Evolutionary conservation across 805 yeast genomes (phyloP).

Genomic region (Ogataea nitratoaversa): DNA sequence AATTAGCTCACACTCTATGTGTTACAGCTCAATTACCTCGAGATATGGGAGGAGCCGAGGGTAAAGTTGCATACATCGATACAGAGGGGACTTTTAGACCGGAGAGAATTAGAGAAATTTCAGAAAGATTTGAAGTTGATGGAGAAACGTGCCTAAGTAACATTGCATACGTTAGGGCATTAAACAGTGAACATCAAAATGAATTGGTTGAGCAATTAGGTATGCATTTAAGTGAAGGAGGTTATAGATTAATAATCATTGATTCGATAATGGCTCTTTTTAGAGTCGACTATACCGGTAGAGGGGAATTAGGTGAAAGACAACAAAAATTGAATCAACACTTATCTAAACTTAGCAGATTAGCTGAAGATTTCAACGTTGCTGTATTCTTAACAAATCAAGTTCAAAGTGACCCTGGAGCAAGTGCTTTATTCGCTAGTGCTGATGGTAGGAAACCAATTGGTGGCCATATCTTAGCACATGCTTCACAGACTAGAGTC

Average conservation of each 20-base stretch:
- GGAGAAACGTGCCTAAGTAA: conserved; percentile 67
- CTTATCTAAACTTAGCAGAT: conserved; percentile 46
- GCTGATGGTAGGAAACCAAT: conserved; percentile 84
- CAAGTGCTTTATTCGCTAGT: conserved; percentile 70
- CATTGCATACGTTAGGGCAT: conserved; percentile 71
- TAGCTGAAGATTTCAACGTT: conserved; percentile 74
- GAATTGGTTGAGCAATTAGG: conserved; percentile 68
- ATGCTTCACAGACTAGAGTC: conserved; percentile 75
- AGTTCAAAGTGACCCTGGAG: conserved; percentile 83
- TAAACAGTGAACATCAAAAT: conserved; percentile 75
- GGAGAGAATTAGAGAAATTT: conserved; percentile 59
- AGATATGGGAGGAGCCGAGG: conserved; percentile 75
- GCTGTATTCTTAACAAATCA: conserved; percentile 76
- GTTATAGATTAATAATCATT: conserved; percentile 54
- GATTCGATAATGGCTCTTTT: conserved; percentile 80
- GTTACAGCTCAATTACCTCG: conserved; percentile 72
- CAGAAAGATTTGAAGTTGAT: conserved; percentile 64
- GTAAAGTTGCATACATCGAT: conserved; percentile 74
- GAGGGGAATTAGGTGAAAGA: conserved; percentile 74
- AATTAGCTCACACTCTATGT: conserved; percentile 72
- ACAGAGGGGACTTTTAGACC: conserved; percentile 84
- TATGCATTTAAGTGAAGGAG: conserved; percentile 60
- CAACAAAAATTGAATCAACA: conserved; percentile 65
- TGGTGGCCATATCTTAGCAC: conserved; percentile 81
- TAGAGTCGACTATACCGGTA: conserved; percentile 72